Conservation (phyloP, 1,284 basidiomycete species). For the Sporisorium sorghi region DNA sequence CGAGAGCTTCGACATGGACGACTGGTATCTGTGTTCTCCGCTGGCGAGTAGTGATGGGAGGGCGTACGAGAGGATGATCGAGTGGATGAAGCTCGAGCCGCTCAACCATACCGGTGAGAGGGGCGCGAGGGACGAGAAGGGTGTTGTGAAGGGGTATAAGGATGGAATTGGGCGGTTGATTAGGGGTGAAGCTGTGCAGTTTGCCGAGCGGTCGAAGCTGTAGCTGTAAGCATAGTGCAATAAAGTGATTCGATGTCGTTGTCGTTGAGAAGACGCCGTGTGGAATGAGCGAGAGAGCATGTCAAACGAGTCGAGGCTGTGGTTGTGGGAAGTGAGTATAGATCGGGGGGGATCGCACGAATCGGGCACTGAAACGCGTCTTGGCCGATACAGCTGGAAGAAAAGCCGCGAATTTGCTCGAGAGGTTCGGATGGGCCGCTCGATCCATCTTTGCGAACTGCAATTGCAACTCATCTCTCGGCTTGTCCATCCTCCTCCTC, state of each 20-base stretch:
- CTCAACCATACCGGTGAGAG: conserved; percentile 52
- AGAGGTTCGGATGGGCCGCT: conserved; percentile 12
- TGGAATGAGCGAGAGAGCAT: neutral
- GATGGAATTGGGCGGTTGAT: conserved; percentile 52
- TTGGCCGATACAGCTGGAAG: conserved; percentile 15
- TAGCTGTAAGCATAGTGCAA: neutral
- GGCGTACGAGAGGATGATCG: conserved; percentile 59
- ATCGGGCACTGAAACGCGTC: conserved; percentile 8
- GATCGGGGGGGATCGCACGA: conserved; percentile 1
- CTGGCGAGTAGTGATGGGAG: conserved; percentile 54
- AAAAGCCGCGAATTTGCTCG: conserved; percentile 10
- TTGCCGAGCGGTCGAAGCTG: conserved; percentile 35
- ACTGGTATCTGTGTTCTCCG: conserved; percentile 61
- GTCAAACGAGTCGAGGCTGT: neutral
- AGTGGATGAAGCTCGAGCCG: conserved; percentile 61
- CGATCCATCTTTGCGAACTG: conserved; percentile 1
- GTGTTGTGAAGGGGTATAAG: conserved; percentile 54
- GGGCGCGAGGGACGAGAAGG: conserved; percentile 53
- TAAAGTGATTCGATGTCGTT: neutral
- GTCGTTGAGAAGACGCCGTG: neutral
- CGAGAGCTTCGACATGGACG: conserved; percentile 60
- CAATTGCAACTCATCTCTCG: neutral
- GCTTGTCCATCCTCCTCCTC: neutral
- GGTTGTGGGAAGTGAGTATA: neutral
- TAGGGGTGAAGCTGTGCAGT: conserved; percentile 53